phyloP scores from a whole-genome alignment of 352 stramenopile species.

The Pythium dissimile region DNA sequence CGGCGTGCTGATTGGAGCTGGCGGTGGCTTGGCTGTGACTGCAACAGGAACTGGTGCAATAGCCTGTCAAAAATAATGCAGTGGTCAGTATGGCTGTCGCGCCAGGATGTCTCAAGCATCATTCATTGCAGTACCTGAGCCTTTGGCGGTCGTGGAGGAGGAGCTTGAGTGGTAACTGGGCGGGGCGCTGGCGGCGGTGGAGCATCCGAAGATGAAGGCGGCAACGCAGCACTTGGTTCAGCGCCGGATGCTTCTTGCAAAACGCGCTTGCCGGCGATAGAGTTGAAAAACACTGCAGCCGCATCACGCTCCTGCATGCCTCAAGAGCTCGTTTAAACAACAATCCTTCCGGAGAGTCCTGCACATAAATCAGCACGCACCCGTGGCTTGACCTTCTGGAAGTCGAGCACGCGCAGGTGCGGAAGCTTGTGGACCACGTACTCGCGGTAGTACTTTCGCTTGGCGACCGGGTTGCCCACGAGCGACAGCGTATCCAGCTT shows the following conservation, averaged over 20 bases:
- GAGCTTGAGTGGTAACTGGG: constrained; percentile 8
- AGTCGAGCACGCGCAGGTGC: constrained; percentile 85
- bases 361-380: constrained; percentile 19
- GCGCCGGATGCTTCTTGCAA: constrained; percentile 36
- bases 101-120: too few relatives aligned
- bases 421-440: constrained; percentile 91
- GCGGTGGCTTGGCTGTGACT: constrained; percentile 1
- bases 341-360: background rate
- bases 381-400: constrained; percentile 74
- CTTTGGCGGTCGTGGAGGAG: constrained; percentile 29
- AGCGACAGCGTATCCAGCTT: constrained; percentile 87
- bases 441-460: constrained; percentile 89
- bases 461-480: constrained; percentile 87
- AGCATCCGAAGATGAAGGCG: too few relatives aligned
- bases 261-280: constrained; percentile 60
- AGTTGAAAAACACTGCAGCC: constrained; percentile 70
- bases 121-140: constrained; percentile 1
- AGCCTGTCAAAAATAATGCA: too few relatives aligned
- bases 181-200: constrained; percentile 10
- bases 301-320: constrained; percentile 66
- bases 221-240: constrained; percentile 22
- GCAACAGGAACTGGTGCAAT: too few relatives aligned
- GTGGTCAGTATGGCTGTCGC: too few relatives aligned
- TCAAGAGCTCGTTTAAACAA: background rate
- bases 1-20: too few relatives aligned